Evolutionary conservation across 2,329 filamentous ascomycete genomes (phyloP), one percentile per base, ranked within the genome.

Genomic region (Colletotrichum incanum): DNA sequence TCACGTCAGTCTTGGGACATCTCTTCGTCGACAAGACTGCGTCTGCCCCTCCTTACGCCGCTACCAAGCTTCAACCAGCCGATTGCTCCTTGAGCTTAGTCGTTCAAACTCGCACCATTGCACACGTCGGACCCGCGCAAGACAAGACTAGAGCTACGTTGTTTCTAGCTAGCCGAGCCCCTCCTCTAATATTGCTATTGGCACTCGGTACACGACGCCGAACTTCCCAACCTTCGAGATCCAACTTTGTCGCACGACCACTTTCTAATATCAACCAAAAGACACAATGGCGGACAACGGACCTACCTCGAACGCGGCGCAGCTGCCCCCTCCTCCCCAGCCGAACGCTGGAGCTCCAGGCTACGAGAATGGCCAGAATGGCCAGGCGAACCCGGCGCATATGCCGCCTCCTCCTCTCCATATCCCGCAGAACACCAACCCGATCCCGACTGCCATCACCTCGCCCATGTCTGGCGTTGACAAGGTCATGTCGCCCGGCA

Each of bases 351-450:
- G 91, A 79, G 92, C 92, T 76, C 92, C 93, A 77, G 94, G 93
- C 80, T 95, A 93, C 83, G 93, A 95, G 80, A 90, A 88, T 78
- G 88, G 89, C 76, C 92, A 93, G 83, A 92, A 92, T 80, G 89
- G 88, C 76, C 93, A 94, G 84, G 84, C 87, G 75, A 92, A 92
- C 80, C 88, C 91, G 75, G 85, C 89, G 76, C 93, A 96, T 82
- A 95, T 98, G 93, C 93, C 94, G 71, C 95, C 96, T 69, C 95
- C 95, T 74, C 93, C 95, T 76, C 91, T 98, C 73, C 93, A 97
- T 82, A 98, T 98, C 79, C 95, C 96, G 37, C 94, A 96, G 84
- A 98, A 98, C 86, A 98, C 91, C 80, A 98, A 98, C 80, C 94
- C 95, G 58, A 96, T 98, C 79, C 95, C 95, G 60, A 97, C 94